Percentiles rank a stretch among this genome's conserved stretches.
These are phyloP conservation scores for Auricularia auricula-judae DNA, from an alignment of 768 basidiomycete genomes.

Conservation along the genomic window DNA sequence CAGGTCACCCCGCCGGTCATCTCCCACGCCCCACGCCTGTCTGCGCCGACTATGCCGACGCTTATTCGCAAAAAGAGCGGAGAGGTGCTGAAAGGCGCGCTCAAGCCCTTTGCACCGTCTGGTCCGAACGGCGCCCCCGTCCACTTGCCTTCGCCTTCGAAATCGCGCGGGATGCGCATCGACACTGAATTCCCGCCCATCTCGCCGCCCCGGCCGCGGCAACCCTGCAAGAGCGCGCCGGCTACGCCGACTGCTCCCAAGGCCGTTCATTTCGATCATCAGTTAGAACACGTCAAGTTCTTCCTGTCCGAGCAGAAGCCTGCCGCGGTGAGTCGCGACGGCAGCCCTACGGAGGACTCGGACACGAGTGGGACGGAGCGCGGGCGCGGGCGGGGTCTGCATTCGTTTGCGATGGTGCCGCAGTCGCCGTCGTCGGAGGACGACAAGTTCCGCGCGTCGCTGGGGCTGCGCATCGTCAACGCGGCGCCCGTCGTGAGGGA, in stretches of 20 bases:
- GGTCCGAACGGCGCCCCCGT: slow-evolving; percentile 1
- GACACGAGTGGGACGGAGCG: slow-evolving; percentile 72
- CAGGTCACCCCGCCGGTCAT: background rate
- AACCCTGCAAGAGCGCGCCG: slow-evolving; percentile 53
- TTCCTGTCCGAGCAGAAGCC: slow-evolving; percentile 95
- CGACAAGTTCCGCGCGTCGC: background rate
- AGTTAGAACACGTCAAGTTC: slow-evolving; percentile 88
- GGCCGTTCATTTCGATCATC: slow-evolving; percentile 84
- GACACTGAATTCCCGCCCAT: slow-evolving; percentile 37
- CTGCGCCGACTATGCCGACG: slow-evolving; percentile 15
- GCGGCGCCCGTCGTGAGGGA: background rate
- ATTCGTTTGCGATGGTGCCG: background rate
- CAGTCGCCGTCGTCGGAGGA: background rate
- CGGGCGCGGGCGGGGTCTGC: slow-evolving; percentile 39
- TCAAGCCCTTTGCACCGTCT: slow-evolving; percentile 48
- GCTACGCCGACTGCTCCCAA: slow-evolving; percentile 65
- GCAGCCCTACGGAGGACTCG: slow-evolving; percentile 60
- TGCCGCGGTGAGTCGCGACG: slow-evolving; percentile 82
- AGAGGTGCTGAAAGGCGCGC: slow-evolving; percentile 81
- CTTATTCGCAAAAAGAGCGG: slow-evolving; percentile 88
- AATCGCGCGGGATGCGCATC: background rate
- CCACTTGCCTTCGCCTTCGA: background rate
- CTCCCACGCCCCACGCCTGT: background rate
- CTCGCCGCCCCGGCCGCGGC: slow-evolving; percentile 20
- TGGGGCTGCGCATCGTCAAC: background rate